Evolutionary conservation across 305 asterid genomes (phyloP).

Genomic region (Fraxinus xanthoxyloides): DNA sequence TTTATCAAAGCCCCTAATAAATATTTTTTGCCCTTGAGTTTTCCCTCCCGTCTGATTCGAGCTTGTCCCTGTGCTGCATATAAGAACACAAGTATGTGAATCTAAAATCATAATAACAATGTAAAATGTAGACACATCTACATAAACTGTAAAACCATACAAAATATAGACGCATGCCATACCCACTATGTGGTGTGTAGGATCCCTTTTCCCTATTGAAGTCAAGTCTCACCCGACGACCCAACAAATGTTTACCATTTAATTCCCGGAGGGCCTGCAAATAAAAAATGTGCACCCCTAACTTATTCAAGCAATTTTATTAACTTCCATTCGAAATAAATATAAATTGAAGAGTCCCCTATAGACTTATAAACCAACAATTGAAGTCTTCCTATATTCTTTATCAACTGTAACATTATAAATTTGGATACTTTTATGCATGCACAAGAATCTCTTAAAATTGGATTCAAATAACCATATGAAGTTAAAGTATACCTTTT

Average conservation of each 20-base stretch:
- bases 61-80: conserved; percentile 29
- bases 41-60: conserved; percentile 48
- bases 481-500: conserved; percentile 42
- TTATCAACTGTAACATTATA: background rate
- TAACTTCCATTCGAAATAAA: background rate
- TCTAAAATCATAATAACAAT: background rate
- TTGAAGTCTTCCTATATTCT: background rate
- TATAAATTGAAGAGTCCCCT: background rate
- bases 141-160: background rate
- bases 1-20: conserved; percentile 63
- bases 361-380: background rate
- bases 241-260: conserved; percentile 65
- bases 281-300: background rate
- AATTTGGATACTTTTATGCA: background rate
- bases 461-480: background rate
- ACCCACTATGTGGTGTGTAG: conserved; percentile 55
- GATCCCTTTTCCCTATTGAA: conserved; percentile 53
- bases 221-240: conserved; percentile 71
- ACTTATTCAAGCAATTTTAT: background rate
- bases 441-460: background rate
- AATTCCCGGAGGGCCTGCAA: conserved; percentile 56
- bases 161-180: conserved; percentile 19
- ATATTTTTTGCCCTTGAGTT: conserved; percentile 44
- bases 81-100: background rate
- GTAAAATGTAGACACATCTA: background rate